Conservation (phyloP, 306 rosid species). For the Prinsepia uniflora region DNA sequence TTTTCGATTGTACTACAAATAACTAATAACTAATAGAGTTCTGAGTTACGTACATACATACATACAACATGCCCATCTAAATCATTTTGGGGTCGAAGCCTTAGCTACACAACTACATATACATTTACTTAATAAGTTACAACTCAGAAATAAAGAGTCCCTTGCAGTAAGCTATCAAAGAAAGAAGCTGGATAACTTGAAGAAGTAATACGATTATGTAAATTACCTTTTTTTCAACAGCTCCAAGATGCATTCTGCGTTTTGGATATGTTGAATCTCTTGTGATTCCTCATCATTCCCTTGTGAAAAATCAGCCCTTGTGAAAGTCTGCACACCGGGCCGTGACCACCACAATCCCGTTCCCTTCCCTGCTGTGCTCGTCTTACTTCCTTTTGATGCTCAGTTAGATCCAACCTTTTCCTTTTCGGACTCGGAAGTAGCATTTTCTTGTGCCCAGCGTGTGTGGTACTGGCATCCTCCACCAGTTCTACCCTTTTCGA, state of each 20-base stretch:
- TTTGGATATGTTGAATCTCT: conserved; percentile 51
- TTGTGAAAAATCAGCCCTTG: conserved; percentile 62
- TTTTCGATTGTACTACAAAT: no score
- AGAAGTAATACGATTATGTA: no score
- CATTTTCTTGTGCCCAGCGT: conserved; percentile 21
- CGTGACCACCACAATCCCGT: conserved; percentile 61
- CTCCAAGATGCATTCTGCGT: conserved; percentile 53
- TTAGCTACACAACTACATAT: not conserved
- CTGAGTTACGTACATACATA: not conserved
- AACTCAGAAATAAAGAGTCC: no score
- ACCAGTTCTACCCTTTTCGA: conserved; percentile 60
- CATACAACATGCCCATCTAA: not conserved
- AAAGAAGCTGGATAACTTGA: not conserved
- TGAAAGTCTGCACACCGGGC: conserved; percentile 69
- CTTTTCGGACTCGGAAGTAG: conserved; percentile 35
- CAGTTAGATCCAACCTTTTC: conserved; percentile 59
- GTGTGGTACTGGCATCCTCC: conserved; percentile 18
- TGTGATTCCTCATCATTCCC: conserved; percentile 55
- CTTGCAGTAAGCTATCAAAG: not conserved
- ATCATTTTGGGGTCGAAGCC: not conserved
- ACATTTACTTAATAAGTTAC: no score
- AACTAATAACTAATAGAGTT: no score
- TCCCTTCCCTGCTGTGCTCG: conserved; percentile 75
- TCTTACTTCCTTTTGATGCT: conserved; percentile 78
- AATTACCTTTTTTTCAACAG: conserved; percentile 35